Base-by-base conservation (phyloP, 2,329 filamentous ascomycete genomes). In the Fusarium phyllophilum region DNA sequence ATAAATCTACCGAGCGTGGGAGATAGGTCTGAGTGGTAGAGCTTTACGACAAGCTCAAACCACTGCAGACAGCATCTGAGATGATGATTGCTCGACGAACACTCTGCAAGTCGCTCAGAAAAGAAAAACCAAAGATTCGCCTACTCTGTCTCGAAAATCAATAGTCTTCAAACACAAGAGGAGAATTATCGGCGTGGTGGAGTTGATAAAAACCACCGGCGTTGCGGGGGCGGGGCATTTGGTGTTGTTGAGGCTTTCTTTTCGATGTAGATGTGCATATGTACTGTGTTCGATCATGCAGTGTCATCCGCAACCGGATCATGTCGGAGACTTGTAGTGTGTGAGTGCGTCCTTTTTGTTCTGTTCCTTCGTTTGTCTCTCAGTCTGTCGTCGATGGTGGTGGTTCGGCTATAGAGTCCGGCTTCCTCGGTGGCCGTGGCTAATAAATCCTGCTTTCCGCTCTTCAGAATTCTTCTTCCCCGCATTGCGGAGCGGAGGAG, bases 141-240 rank as follows among this genome's bases (percentile, higher is more conserved):
- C 45, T 39, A 44, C 36, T 31, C 29, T 31, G 31, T 44, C 51
- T 66, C 38, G n/a, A 66, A 29, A 52, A 51, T 41, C 29, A 57
- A 26, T 44, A 18, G 20, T 20, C 31, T 41, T 45, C 38, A 48
- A 48, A 44, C 41, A 51, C 52, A 29, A 34, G 52, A 74, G 51
- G 58, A 64, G 39, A 72, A 60, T 39, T 65, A 34, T 74, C 56
- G 63, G 52, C 67, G 54, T 65, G 49, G 72, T 74, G 71, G 72
- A 74, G 72, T 69, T 62, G 17, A 12, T 49, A 46, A 41, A 29
- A 41, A 55, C n/a, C 51, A 42, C 62, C 51, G 68, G 63, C 48
- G 72, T 74, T 74, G 72, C 72, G 72, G 72, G 72, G 72, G 72
- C 72, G 72, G 72, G 72, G 72, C 68, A 68, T 33, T 22, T 36